These are phyloP conservation scores for Ophiostoma tasmaniense DNA, from an alignment of 2,329 filamentous ascomycete genomes.

Conservation along the genomic window DNA sequence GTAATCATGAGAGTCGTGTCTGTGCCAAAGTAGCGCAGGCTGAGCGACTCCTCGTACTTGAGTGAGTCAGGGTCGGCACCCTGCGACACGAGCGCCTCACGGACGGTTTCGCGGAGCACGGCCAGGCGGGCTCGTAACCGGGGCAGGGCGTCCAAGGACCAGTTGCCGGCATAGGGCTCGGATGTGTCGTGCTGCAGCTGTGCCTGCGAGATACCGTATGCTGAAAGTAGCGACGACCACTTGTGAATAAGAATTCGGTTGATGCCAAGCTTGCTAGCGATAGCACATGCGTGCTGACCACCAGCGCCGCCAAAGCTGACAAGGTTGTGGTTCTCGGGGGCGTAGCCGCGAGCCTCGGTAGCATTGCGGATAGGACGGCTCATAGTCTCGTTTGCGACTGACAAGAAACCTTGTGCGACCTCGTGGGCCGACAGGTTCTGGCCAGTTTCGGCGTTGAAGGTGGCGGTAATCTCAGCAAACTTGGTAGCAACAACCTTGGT, in stretches of 20 bases:
- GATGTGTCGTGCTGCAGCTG: slow-evolving; percentile 9
- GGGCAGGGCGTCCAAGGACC: background rate
- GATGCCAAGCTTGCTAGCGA: slow-evolving; percentile 75
- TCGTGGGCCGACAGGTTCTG: slow-evolving; percentile 43
- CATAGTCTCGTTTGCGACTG: slow-evolving; percentile 65
- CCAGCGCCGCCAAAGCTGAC: slow-evolving; percentile 89
- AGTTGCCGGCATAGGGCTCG: slow-evolving; percentile 5
- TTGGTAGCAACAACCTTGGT: slow-evolving; percentile 59
- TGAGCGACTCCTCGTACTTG: slow-evolving; percentile 39
- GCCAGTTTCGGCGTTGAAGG: slow-evolving; percentile 60
- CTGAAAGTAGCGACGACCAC: slow-evolving; percentile 80
- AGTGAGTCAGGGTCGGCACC: background rate
- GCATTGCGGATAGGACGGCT: slow-evolving; percentile 74
- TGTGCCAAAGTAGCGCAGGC: slow-evolving; percentile 84
- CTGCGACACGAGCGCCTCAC: slow-evolving; percentile 41
- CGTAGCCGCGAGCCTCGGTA: slow-evolving; percentile 87
- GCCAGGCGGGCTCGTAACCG: background rate
- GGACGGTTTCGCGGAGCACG: slow-evolving; percentile 69
- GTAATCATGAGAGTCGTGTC: slow-evolving; percentile 83
- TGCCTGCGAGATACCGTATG: slow-evolving; percentile 85
- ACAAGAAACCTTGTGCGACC: slow-evolving; percentile 54
- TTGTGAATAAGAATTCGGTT: slow-evolving; percentile 75
- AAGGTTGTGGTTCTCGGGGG: slow-evolving; percentile 77
- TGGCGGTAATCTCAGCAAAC: slow-evolving; percentile 81
- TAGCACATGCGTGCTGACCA: slow-evolving; percentile 81